Evolutionary conservation across 805 yeast genomes (phyloP), one percentile per base, ranked within the genome.

Genomic region (Yamadazyma sp.): DNA sequence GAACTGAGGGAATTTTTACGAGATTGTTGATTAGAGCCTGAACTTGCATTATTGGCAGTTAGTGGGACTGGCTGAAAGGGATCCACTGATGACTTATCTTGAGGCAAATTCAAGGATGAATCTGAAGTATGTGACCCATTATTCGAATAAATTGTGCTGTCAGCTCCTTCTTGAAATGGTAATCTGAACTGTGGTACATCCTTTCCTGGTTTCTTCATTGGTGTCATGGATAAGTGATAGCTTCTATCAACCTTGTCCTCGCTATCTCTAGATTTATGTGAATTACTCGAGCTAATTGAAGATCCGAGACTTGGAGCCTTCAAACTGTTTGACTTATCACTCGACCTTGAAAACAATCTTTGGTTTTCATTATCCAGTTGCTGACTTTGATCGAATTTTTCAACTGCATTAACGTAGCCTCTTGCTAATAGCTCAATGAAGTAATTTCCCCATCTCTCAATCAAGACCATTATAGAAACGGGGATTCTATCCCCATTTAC

Each of bases 391-490:
- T 66, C 70, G 40, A 66, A 66, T 31, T 52, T 53, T 22, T 65
- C 69, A 5, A 69, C 69, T 0, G 85, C 81, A 39, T 75, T 64
- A 0, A 82, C 76, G 53, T 82, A 85, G 1, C 81, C 84, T 46
- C 74, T 70, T 0, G 87, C 67, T 25, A 84, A 54, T 12, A 83
- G 43, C 44, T 69, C 69, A 43, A 80, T 80, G 50, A 85, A 85
- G 42, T 75, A 80, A 22, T 75, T 56, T 0, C 93, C 93, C 94
- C 94, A 85, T 50, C 93, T 65, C 45, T 79, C 82, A 45, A 84
- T 68, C 35, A 85, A 63, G 4, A 84, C 60, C 43, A 65, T 69
- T 31, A 78, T 40, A 0, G 89, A 82, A 4, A 80, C 76, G 0
- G 81, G 77, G 11, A 82, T 66, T n/a, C 78, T 59, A 29, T 76